Conservation (phyloP, 768 basidiomycete species). For the Tulasnella sp. region DNA sequence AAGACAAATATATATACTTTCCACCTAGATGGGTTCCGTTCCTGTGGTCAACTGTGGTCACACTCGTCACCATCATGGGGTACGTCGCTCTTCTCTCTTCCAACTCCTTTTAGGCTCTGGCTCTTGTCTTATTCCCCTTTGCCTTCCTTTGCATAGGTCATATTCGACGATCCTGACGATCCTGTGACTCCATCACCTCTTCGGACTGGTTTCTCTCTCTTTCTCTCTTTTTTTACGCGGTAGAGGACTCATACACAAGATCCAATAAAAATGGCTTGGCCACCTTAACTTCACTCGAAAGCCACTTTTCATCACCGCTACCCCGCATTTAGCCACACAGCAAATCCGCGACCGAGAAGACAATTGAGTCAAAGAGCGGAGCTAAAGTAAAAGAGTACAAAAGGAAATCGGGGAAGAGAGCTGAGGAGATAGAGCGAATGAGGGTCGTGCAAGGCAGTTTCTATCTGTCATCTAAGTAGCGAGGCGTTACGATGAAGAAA, state of each 20-base stretch:
- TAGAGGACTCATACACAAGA: too few species aligned
- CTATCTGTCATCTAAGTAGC: too few species aligned
- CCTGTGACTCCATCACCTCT: conserved; percentile 1
- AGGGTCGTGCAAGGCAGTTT: too few species aligned
- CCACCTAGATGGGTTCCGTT: conserved; percentile 16
- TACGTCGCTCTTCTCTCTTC: conserved; percentile 9
- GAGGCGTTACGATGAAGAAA: too few species aligned
- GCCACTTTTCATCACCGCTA: too few species aligned
- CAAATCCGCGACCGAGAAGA: too few species aligned
- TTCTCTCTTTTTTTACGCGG: conserved; percentile 1
- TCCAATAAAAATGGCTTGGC: too few species aligned
- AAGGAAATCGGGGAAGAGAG: neutral
- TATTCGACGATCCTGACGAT: conserved; percentile 18
- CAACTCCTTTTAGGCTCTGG: neutral
- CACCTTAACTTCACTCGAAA: too few species aligned
- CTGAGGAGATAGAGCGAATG: neutral
- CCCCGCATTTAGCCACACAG: too few species aligned
- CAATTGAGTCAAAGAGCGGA: neutral
- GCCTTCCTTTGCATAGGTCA: conserved; percentile 1
- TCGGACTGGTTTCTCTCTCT: too few species aligned
- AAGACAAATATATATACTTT: neutral
- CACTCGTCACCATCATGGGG: conserved; percentile 16
- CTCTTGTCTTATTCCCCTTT: neutral
- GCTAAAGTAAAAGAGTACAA: neutral
- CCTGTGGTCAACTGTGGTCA: conserved; percentile 17